Percentiles rank a stretch among this genome's conserved stretches.
Conservation (phyloP, 129 eudicot species). For the Helianthus tuberosus region DNA sequence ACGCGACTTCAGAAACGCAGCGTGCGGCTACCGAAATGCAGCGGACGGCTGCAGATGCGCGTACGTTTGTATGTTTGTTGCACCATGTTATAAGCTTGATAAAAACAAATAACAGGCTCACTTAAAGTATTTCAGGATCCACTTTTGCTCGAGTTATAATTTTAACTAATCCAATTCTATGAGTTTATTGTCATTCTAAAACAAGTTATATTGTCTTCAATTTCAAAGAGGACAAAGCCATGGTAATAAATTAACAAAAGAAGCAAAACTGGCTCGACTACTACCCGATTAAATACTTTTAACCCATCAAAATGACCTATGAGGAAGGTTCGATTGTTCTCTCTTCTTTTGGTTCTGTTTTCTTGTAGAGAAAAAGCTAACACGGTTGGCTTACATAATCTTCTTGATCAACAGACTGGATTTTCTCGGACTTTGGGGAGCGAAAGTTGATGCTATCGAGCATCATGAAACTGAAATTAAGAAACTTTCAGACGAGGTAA, state of each 20-base stretch:
- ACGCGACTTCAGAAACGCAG: too few species aligned
- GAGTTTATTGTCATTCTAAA: too few species aligned
- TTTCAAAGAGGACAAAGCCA: too few species aligned
- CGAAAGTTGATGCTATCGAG: conserved; percentile 86
- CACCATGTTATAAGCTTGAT: too few species aligned
- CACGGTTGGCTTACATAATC: conserved; percentile 6
- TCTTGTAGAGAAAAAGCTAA: conserved; percentile 20
- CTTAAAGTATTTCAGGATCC: too few species aligned
- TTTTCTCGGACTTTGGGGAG: conserved; percentile 83
- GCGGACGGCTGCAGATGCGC: too few species aligned
- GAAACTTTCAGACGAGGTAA: conserved; percentile 70
- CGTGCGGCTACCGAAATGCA: too few species aligned
- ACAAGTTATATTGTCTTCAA: too few species aligned
- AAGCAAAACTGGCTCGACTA: conserved; percentile 97
- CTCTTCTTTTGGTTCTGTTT: not conserved
- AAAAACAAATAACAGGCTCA: too few species aligned
- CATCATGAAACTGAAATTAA: conserved; percentile 64
- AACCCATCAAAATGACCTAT: conserved; percentile 66
- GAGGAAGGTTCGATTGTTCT: conserved; percentile 54
- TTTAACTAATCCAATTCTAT: too few species aligned
- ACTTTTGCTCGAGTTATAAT: too few species aligned
- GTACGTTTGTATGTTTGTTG: too few species aligned
- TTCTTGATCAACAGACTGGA: conserved; percentile 62
- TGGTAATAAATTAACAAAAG: conserved; percentile 29
- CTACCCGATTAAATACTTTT: conserved; percentile 67